phyloP scores from a whole-genome alignment of 345 rosid species.

The Linum usitatissimum region DNA sequence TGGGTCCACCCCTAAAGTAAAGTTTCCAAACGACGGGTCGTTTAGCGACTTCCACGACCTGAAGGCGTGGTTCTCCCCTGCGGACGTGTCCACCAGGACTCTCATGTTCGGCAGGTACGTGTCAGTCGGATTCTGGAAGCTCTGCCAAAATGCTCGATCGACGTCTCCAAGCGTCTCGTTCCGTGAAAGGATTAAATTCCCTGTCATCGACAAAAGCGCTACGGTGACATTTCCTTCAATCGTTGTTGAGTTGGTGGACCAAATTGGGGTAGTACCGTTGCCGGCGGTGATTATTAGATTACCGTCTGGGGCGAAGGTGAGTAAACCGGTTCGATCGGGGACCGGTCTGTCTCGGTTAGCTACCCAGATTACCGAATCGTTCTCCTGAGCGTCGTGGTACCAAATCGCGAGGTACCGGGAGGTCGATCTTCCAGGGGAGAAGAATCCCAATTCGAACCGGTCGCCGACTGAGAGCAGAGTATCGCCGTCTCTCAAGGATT shows the following conservation, averaged over 20 bases:
- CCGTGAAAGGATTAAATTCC: conserved; percentile 21
- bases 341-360: conserved; percentile 11
- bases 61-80: conserved; percentile 10
- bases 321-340: neutral
- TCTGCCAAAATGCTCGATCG: conserved; percentile 13
- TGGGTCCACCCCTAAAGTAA: conserved; percentile 43
- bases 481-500: neutral
- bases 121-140: conserved; percentile 19
- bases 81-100: neutral
- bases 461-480: neutral
- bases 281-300: conserved; percentile 4
- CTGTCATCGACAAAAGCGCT: conserved; percentile 14
- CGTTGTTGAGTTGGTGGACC: conserved; percentile 7
- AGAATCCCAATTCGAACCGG: conserved; percentile 10
- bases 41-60: conserved; percentile 16
- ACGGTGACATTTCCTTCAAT: conserved; percentile 14
- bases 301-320: neutral
- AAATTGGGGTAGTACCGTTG: conserved; percentile 16
- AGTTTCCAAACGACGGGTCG: conserved; percentile 25
- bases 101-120: conserved; percentile 22
- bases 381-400: neutral
- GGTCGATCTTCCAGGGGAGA: conserved; percentile 5
- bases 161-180: neutral
- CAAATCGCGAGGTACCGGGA: conserved; percentile 7
- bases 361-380: conserved; percentile 8